These are phyloP conservation scores for Fusarium tupiense DNA, from an alignment of 2,329 filamentous ascomycete species.

Conservation along the genomic window DNA sequence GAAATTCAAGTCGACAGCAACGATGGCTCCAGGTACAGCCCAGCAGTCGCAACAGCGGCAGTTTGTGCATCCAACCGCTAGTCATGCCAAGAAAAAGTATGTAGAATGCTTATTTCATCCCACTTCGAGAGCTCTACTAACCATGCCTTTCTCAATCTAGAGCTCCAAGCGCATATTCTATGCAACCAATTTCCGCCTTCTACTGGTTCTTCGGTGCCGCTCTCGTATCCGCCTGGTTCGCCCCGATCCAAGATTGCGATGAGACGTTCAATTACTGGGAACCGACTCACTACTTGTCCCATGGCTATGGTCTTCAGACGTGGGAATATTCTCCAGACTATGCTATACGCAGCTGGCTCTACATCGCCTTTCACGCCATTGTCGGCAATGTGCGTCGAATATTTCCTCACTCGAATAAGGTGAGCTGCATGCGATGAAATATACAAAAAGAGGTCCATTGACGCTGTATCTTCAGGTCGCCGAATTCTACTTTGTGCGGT, in stretches of 20 bases:
- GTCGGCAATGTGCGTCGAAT: slow-evolving; percentile 74
- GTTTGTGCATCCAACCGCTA: slow-evolving; percentile 60
- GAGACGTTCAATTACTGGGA: slow-evolving; percentile 99
- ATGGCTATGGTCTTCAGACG: slow-evolving; percentile 93
- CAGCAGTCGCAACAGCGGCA: slow-evolving; percentile 45
- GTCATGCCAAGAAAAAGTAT: slow-evolving; percentile 64
- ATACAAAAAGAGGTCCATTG: not conserved
- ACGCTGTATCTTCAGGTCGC: slow-evolving; percentile 54
- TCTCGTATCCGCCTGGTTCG: slow-evolving; percentile 78
- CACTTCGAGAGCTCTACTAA: slow-evolving; percentile 12
- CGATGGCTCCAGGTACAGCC: slow-evolving; percentile 53
- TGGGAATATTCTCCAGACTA: slow-evolving; percentile 99
- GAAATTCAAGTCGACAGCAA: slow-evolving; percentile 34
- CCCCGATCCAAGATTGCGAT: slow-evolving; percentile 97
- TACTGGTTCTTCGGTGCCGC: slow-evolving; percentile 82
- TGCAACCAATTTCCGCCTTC: slow-evolving; percentile 80
- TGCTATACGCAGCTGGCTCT: slow-evolving; percentile 95
- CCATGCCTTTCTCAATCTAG: slow-evolving; percentile 1
- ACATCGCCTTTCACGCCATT: slow-evolving; percentile 81
- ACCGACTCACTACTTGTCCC: slow-evolving; percentile 90
- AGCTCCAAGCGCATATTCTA: slow-evolving; percentile 65
- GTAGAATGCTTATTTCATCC: not conserved
- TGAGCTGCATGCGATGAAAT: slow-evolving; percentile 28
- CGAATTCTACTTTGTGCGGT: slow-evolving; percentile 90
- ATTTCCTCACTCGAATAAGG: slow-evolving; percentile 69